These are phyloP conservation scores for Fusarium sarcochroum DNA, from an alignment of 2,329 filamentous ascomycete species.

Conservation along the genomic window DNA sequence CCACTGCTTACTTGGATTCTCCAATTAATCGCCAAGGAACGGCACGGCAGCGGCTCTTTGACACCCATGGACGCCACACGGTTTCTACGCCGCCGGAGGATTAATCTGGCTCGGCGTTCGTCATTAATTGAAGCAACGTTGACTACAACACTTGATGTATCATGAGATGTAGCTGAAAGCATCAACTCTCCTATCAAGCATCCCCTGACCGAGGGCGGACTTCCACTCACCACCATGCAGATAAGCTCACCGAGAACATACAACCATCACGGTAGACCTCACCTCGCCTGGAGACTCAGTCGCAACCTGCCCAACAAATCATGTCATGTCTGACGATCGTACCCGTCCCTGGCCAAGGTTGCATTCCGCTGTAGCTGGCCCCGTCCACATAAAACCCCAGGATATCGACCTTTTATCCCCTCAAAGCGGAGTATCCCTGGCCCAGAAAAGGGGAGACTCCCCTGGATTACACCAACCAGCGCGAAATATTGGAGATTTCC, in stretches of 20 bases:
- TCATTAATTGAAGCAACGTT: not conserved
- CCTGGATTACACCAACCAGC: slow-evolving; percentile 8
- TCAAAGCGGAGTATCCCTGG: slow-evolving; percentile 9
- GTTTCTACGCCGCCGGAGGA: not conserved
- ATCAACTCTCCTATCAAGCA: not conserved
- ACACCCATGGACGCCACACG: not conserved
- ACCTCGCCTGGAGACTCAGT: not conserved
- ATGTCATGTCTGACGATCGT: slow-evolving; percentile 17
- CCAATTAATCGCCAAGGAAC: slow-evolving; percentile 27
- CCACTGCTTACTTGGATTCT: slow-evolving; percentile 13
- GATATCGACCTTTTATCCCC: not conserved
- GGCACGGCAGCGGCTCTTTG: slow-evolving; percentile 2
- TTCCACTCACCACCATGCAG: not conserved
- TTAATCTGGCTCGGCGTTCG: slow-evolving; percentile 1
- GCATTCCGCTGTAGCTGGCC: not conserved
- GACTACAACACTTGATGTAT: not conserved
- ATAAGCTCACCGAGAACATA: not conserved
- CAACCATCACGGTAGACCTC: not conserved
- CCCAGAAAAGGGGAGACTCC: not conserved
- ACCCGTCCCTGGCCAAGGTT: not conserved
- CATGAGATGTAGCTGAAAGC: too few species aligned
- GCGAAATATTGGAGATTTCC: slow-evolving; percentile 15
- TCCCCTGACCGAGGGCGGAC: not conserved
- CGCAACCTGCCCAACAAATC: not conserved
- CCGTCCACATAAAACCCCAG: slow-evolving; percentile 2